Evolutionary conservation across 257 asterid genomes (phyloP).

Genomic region (Pogostemon cablin): DNA sequence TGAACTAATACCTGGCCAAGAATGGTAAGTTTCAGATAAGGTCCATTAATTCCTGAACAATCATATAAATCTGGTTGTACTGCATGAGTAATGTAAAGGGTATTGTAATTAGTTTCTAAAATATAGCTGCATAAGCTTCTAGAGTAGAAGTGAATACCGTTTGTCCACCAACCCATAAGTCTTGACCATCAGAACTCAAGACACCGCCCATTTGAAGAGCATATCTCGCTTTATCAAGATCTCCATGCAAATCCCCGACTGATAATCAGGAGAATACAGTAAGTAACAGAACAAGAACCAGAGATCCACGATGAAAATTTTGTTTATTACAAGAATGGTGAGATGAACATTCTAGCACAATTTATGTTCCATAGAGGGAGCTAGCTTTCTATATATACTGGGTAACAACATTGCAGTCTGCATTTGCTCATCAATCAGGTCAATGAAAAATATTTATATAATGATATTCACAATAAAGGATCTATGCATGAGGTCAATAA

Average conservation of each 20-base stretch:
- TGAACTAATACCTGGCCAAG: conserved; percentile 73
- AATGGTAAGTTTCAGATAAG: conserved; percentile 26
- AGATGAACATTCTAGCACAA: conserved; percentile 4
- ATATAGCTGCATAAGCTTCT: conserved; percentile 8
- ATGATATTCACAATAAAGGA: not conserved
- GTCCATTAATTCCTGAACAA: conserved; percentile 3
- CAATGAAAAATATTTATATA: not conserved
- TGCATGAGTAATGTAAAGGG: not conserved
- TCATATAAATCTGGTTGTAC: conserved; percentile 5
- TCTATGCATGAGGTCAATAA: not conserved
- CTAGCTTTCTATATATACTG: conserved; percentile 4
- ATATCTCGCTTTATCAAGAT: conserved; percentile 80
- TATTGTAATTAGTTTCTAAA: conserved; percentile 3
- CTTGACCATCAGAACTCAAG: conserved; percentile 74
- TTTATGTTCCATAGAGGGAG: conserved; percentile 7
- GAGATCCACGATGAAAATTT: not conserved
- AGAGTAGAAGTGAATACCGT: conserved; percentile 54
- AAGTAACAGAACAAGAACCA: conserved; percentile 24
- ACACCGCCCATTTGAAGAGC: conserved; percentile 95
- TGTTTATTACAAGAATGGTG: conserved; percentile 5
- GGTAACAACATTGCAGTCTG: not conserved
- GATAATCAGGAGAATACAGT: conserved; percentile 26
- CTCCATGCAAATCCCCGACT: conserved; percentile 99
- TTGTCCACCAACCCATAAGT: conserved; percentile 87
- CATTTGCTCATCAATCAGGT: conserved; percentile 21